Base-by-base conservation (phyloP, 371 early-diverging fungal species). In the Mucor ambiguus region DNA sequence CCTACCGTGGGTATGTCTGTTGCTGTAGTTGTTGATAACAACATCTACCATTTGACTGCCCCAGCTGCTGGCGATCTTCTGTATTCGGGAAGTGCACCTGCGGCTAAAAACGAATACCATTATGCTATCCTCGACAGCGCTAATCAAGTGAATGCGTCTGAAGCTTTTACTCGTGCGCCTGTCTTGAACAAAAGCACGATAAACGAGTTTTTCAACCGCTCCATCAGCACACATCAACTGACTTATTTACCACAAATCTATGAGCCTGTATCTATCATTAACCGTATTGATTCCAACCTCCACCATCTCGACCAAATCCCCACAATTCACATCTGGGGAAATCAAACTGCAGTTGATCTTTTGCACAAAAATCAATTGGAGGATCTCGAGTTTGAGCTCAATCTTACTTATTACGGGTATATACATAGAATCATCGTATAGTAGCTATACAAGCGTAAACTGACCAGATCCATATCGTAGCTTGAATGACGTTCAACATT, bases 201-300 rank as follows among this genome's bases (percentile, higher is more conserved):
- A 28, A 65, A 72, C 22, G 66, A 72, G 37, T 69, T 69, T 22
- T 73, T 66, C 24, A 69, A 69, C 48, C 69, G 73, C 22, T 63
- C 69, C 18, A 37, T 29, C 8, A 66, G 63, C 28, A 60, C 30
- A 2, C 29, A 63, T 24, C 24, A 61, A 4, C 18, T 66, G 7
- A 24, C 33, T 8, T 16, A 49, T 11, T 22, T 73, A 14, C 69
- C 69, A 10, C 56, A 64, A 30, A 38, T 66, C 12, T 54, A 54
- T 8, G 29, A 62, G 0, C 64, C 73, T 43, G 12, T 63, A 22
- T 3, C 43, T 24, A 5, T 33, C 7, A 52, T 72, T 1, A 8
- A 66, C 28, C 54, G 69, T 10, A 60, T 73, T 2, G 22, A 61
- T 1, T 66, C 69, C 26, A 38, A 62, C 18, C 52, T 73, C 8